Base-by-base conservation (phyloP, 2,329 filamentous ascomycete genomes). In the Chaetomium sp. region DNA sequence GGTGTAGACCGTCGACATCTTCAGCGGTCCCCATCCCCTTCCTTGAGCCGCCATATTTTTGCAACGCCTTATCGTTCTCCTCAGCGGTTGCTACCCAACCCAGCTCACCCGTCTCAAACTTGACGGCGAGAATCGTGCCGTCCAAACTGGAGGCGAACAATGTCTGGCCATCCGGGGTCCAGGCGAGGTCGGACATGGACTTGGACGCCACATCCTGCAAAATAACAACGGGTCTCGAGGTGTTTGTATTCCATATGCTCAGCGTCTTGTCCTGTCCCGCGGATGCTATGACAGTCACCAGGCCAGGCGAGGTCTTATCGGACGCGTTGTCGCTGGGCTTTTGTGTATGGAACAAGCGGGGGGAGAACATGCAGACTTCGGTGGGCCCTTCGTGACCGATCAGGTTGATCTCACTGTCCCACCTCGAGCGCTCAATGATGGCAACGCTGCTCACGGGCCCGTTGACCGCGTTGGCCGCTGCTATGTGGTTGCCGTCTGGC, bases 231-330 rank as follows among this genome's bases (percentile, higher is more conserved):
- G 95, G 95, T 25, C 95, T 83, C 0, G 95, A 93, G 27, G 92
- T 96, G 73, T 93, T 97, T 1, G 96, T 99, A 72, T 97, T 98
- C 95, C 95, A 99, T 45, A 99, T 90, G 73, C 92, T 97, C 50
- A 99, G 79, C 2, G 93, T 95, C 78, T 97, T 98, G 75, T 99
- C 95, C 73, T 97, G 95, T 3, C 95, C 96, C 6, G 94, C 95
- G 67, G 94, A 98, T 9, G 96, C 95, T 71, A 99, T 96, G 0
- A 99, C 94, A 0, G 94, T 98, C 3, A 97, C 92, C 19, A 87
- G 83, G 72, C 73, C 79, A 70, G 78, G 77, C 9, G 81, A 78
- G 33, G 75, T 76, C 58, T 80, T 78, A 0, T 81, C 82, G 38
- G 84, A 81, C 58, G 81, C 82, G 9, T 80, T 81, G 60, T 85